Evolutionary conservation across 164 flowering plant species (phyloP).

Genomic region (Aristolochia contorta): DNA sequence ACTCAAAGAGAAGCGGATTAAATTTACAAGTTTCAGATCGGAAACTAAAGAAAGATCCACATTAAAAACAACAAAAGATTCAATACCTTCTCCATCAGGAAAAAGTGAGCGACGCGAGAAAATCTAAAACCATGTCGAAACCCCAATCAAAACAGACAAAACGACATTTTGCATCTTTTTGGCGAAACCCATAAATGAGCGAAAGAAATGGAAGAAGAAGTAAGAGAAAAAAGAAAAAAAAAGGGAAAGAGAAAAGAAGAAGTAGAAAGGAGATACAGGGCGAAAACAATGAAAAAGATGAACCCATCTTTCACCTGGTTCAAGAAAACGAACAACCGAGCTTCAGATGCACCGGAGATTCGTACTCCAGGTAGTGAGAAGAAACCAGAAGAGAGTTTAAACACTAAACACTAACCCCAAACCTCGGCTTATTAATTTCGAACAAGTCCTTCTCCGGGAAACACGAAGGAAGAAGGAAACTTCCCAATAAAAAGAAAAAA

Average conservation of each 20-base stretch:
- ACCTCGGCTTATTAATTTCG: no score
- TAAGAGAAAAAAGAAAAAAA: background rate
- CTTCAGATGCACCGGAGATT: background rate
- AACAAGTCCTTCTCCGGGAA: background rate
- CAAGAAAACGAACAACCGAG: no score
- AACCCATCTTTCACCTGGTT: no score
- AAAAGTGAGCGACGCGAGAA: background rate
- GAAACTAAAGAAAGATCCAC: background rate
- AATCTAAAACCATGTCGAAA: background rate
- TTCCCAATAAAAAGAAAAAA: background rate
- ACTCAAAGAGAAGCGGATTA: background rate
- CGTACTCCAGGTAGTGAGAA: background rate
- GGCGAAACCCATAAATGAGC: background rate
- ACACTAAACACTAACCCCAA: no score
- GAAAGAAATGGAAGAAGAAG: background rate
- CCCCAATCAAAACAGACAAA: background rate
- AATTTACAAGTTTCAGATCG: background rate
- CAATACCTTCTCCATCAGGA: background rate
- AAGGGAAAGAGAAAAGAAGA: background rate
- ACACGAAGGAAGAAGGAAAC: background rate
- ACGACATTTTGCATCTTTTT: background rate
- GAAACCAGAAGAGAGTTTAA: background rate
- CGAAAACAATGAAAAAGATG: background rate
- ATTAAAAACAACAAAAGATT: background rate
- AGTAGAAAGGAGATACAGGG: background rate